These are phyloP conservation scores for Rhizophora apiculata DNA, from an alignment of 345 rosid species.

Conservation along the genomic window DNA sequence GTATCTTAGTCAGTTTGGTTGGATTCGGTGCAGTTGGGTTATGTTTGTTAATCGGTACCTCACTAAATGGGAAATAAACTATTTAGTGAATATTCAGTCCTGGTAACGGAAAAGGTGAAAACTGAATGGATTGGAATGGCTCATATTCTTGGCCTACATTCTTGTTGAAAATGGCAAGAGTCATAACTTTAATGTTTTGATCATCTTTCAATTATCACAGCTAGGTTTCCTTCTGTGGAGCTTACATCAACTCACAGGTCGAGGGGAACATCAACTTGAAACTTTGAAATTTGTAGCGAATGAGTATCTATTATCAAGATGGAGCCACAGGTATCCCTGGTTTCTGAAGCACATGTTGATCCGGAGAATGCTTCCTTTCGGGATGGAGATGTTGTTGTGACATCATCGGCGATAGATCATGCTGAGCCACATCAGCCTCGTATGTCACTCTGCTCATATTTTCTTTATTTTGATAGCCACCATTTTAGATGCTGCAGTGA, in stretches of 20 bases:
- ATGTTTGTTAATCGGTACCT: conserved; percentile 8
- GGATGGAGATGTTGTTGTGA: conserved; percentile 39
- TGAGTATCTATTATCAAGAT: conserved; percentile 30
- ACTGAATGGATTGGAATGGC: neutral
- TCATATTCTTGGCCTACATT: neutral
- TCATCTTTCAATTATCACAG: neutral
- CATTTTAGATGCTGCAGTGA: conserved; percentile 6
- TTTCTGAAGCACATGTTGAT: conserved; percentile 31
- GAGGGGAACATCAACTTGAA: conserved; percentile 1
- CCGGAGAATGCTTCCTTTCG: conserved; percentile 37
- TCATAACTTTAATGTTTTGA: neutral
- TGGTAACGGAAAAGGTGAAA: neutral
- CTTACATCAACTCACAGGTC: conserved; percentile 10
- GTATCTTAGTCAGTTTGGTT: conserved; percentile 15
- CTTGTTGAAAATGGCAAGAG: neutral
- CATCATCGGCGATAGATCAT: conserved; percentile 35
- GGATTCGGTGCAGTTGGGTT: conserved; percentile 9
- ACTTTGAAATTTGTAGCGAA: conserved; percentile 23
- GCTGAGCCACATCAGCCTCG: conserved; percentile 51
- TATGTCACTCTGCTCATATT: conserved; percentile 32
- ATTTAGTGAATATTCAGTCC: neutral
- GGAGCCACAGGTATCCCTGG: conserved; percentile 32
- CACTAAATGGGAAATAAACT: neutral
- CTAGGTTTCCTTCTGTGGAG: conserved; percentile 9
- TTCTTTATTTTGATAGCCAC: neutral